Conservation (phyloP, 1,139 yeast species). For the Blastobotrys capitulatus region DNA sequence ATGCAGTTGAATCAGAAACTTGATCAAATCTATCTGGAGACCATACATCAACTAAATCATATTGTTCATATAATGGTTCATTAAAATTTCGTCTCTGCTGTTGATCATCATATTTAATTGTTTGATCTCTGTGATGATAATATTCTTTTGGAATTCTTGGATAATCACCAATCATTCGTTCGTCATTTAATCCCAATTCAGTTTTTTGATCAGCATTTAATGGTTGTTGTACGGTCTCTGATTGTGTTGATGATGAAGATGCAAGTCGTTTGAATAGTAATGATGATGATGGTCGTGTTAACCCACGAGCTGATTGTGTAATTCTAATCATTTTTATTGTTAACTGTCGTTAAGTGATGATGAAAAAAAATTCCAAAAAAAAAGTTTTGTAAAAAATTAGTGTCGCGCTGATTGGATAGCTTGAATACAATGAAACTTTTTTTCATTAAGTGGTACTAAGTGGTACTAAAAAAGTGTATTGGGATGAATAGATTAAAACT, state of each 20-base stretch:
- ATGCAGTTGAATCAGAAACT: slow-evolving; percentile 58
- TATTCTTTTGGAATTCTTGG: slow-evolving; percentile 44
- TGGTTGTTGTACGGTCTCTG: background rate
- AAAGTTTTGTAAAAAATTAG: background rate
- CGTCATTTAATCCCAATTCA: slow-evolving; percentile 15
- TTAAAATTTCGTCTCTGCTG: slow-evolving; percentile 75
- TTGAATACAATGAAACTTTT: too few species aligned
- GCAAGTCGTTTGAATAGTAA: slow-evolving; percentile 7
- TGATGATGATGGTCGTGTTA: background rate
- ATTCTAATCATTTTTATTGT: background rate
- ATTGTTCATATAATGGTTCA: slow-evolving; percentile 65
- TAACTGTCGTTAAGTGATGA: background rate
- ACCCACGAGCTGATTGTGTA: background rate
- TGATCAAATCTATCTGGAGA: slow-evolving; percentile 71
- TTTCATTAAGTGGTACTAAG: too few species aligned
- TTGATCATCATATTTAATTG: slow-evolving; percentile 69
- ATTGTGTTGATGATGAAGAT: background rate
- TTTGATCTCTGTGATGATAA: slow-evolving; percentile 64
- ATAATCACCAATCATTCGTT: slow-evolving; percentile 39
- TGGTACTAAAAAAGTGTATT: too few species aligned
- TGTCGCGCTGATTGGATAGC: background rate
- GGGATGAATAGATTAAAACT: too few species aligned
- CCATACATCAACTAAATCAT: slow-evolving; percentile 79
- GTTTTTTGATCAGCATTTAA: slow-evolving; percentile 9
- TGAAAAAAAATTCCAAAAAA: background rate